A percentile compares a stretch with the other conserved stretches of the same genome.
Evolutionary conservation across 306 rosid genomes (phyloP).

Genomic region (Betula pendula): DNA sequence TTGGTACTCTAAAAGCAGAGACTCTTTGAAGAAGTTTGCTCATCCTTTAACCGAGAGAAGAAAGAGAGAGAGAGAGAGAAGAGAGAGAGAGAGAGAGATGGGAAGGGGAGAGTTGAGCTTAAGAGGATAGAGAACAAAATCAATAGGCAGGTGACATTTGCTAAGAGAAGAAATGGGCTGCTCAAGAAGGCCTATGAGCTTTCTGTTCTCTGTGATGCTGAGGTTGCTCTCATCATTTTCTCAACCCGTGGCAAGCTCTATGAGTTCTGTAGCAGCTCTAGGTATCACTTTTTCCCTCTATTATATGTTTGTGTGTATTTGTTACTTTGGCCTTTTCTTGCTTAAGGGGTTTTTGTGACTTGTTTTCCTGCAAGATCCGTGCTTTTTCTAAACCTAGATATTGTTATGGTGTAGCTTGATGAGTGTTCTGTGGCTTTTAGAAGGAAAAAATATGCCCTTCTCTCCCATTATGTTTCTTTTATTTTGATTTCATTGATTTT

Average conservation of each 20-base stretch:
- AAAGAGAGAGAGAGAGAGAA: slow-evolving; percentile 26
- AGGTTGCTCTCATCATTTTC: slow-evolving; percentile 88
- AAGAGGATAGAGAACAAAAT: slow-evolving; percentile 97
- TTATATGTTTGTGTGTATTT: not conserved
- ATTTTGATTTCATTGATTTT: slow-evolving; percentile 9
- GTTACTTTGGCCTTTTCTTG: not conserved
- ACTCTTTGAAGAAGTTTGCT: slow-evolving; percentile 46
- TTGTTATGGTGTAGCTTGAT: not conserved
- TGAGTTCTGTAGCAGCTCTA: slow-evolving; percentile 75
- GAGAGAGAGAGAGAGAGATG: slow-evolving; percentile 34
- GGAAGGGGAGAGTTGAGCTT: slow-evolving; percentile 84
- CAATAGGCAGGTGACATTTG: slow-evolving; percentile 90
- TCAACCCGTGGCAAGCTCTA: slow-evolving; percentile 87
- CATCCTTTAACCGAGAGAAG: slow-evolving; percentile 55
- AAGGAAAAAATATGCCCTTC: not conserved
- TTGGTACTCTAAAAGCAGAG: slow-evolving; percentile 50
- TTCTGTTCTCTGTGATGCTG: slow-evolving; percentile 92
- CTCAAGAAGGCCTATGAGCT: slow-evolving; percentile 95
- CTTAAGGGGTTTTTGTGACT: not conserved
- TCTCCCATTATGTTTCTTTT: not conserved
- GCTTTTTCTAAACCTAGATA: slow-evolving; percentile 20
- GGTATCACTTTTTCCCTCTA: slow-evolving; percentile 33
- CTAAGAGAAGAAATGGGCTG: slow-evolving; percentile 89
- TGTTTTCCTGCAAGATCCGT: slow-evolving; percentile 42
- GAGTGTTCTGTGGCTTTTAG: not conserved